Base-by-base conservation (phyloP, 345 rosid genomes). In the Heritiera littoralis region DNA sequence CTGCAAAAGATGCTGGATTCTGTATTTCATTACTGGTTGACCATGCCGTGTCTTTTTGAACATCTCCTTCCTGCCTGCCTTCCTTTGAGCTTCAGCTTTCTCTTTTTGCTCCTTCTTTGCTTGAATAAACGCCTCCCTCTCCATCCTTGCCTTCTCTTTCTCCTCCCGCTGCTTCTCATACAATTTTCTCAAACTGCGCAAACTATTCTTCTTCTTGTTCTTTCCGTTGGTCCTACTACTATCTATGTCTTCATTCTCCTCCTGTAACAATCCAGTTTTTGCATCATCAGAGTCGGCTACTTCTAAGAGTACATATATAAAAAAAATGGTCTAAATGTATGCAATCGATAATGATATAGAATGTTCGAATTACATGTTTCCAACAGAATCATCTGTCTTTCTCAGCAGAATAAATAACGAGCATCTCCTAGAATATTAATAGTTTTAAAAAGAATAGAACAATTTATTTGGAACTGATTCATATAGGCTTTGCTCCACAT, bases 21-120 rank as follows among this genome's bases (percentile, higher is more conserved):
- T 86, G 81, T 94, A 92, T 84, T 96, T 92, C 97, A 94, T 94
- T 2, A 94, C 88, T 48, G 97, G 98, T 72, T 94, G 99, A 74
- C 99, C 99, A 35, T 80, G 83, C 56, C 84, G 77, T 13, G 98
- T 92, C 88, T 77, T 94, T 84, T 86, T 92, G 82, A 90, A 84
- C 97, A 94, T 92, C 79, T 89, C 90, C 77, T 72, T 90, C 75
- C 86, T 91, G 30, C 85, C 85, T 45, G 80, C 84, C 60, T 91
- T 96, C 88, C 98, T 89, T 54, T 83, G 84, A 10, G 97, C 87
- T 80, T 87, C 92, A 10, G 93, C 91, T 80, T 89, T 91, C 76
- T 85, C 93, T 83, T 30, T 70, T 1, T 14, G 74, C 7, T 89
- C 92, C 80, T 90, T 89, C 89, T 85, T 91, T 12, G 93, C 92